A percentile compares a stretch with the other conserved stretches of the same genome.
Conservation (phyloP, 2,329 filamentous ascomycete species). For the Chrysosporium queenslandicum region DNA sequence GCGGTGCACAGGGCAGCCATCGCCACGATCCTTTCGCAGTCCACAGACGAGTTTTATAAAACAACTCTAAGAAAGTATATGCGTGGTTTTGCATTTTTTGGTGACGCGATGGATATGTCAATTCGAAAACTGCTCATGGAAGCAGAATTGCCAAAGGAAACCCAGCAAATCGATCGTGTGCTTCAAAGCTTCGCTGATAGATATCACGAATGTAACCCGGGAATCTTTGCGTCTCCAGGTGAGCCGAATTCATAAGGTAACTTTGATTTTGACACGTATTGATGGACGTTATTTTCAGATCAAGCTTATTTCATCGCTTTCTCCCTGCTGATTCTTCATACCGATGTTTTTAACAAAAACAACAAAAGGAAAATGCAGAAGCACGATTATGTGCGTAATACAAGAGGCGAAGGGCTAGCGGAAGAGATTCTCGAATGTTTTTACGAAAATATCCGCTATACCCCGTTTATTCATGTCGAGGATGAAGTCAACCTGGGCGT, state of each 20-base stretch:
- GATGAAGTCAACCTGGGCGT: slow-evolving; percentile 68
- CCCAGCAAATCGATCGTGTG: slow-evolving; percentile 92
- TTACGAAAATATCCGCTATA: slow-evolving; percentile 98
- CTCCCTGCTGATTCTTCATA: slow-evolving; percentile 89
- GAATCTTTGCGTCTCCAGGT: slow-evolving; percentile 73
- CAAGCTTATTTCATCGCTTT: slow-evolving; percentile 99
- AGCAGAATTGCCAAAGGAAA: slow-evolving; percentile 90
- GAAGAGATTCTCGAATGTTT: slow-evolving; percentile 91
- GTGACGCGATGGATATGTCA: slow-evolving; percentile 96
- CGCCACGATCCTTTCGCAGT: slow-evolving; percentile 74
- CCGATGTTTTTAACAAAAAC: slow-evolving; percentile 99
- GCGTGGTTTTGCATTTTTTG: slow-evolving; percentile 88
- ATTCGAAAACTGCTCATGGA: slow-evolving; percentile 94
- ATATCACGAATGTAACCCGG: slow-evolving; percentile 96
- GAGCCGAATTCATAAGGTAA: slow-evolving; percentile 17
- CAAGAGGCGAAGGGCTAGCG: slow-evolving; percentile 79
- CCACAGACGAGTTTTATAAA: slow-evolving; percentile 70
- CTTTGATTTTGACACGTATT: not conserved
- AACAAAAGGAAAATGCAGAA: slow-evolving; percentile 99
- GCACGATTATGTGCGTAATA: slow-evolving; percentile 88
- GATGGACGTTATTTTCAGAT: slow-evolving; percentile 40
- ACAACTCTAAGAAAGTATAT: slow-evolving; percentile 88
- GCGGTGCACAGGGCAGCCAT: slow-evolving; percentile 71
- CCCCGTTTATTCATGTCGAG: slow-evolving; percentile 94
- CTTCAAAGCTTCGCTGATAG: slow-evolving; percentile 90